These are phyloP conservation scores for Chaetomium sp. DNA, from an alignment of 2,329 filamentous ascomycete species.

Conservation along the genomic window DNA sequence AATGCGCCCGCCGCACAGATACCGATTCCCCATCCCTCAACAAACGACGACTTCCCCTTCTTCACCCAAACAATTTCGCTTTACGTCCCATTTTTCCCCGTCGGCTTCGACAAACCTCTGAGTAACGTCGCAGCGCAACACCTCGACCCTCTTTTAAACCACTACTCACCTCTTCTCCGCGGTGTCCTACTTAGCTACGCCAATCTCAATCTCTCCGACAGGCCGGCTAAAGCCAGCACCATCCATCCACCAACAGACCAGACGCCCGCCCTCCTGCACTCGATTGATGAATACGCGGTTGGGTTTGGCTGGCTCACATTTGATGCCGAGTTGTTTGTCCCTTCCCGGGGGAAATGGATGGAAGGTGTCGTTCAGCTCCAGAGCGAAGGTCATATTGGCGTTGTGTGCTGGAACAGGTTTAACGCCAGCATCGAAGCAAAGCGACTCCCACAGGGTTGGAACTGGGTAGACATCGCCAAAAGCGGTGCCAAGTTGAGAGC, in stretches of 20 bases:
- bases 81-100: conserved; percentile 67
- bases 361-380: conserved; percentile 80
- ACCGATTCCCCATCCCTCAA: conserved; percentile 30
- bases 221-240: conserved; percentile 42
- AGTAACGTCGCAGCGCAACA: conserved; percentile 68
- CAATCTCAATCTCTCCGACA: conserved; percentile 59
- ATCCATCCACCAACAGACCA: conserved; percentile 42
- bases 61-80: conserved; percentile 73
- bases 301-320: conserved; percentile 84
- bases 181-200: conserved; percentile 71
- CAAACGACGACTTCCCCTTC: conserved; percentile 58
- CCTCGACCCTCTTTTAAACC: conserved; percentile 67
- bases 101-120: conserved; percentile 62
- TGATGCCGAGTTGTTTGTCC: conserved; percentile 78
- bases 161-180: conserved; percentile 64
- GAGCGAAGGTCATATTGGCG: conserved; percentile 80
- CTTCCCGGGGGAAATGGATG: conserved; percentile 64
- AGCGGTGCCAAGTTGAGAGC: conserved; percentile 27
- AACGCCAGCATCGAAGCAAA: conserved; percentile 78
- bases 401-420: conserved; percentile 87
- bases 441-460: conserved; percentile 71
- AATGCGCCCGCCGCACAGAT: conserved; percentile 26
- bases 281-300: conserved; percentile 75
- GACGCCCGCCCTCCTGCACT: conserved; percentile 39
- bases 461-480: conserved; percentile 61